Base-by-base conservation (phyloP, 257 asterid species). In the Asclepias syriaca region DNA sequence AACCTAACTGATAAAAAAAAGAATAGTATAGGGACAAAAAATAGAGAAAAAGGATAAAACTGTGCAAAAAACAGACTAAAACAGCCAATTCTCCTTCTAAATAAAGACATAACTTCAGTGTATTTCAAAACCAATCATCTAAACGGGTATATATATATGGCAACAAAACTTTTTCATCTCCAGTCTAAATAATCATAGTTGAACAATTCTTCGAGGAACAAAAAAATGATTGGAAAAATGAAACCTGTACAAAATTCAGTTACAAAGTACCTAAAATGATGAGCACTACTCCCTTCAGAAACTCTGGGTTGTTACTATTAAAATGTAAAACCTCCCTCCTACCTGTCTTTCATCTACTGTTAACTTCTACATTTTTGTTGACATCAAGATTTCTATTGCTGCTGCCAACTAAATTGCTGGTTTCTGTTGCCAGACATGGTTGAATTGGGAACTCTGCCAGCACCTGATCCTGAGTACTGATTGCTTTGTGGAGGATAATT, bases 321-420 rank as follows among this genome's bases (percentile, higher is more conserved):
- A 22, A 49, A 49, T 15, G 22, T 55, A 55, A 24, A 75, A 13
- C 63, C 68, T 70, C 61, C 68, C 58, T 75, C 69, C 66, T 64
- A 40, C 55, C 32, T 51, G 49, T 64, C 15, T 48, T 55, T 54
- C 59, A 53, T 63, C 60, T 76, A 63, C 15, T 29, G 19, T 54
- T 53, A 58, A 29, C 59, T 32, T 53, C 66, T 55, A 73, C 48
- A 55, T 34, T 24, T 24, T 68, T 58, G 69, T 54, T 57, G 72
- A 50, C 39, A 2, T 64, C 75, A 58, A 65, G 54, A 49, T 56
- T 49, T 21, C 86, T 84, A 87, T 34, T 34, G 39, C 75, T 86
- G 96, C 87, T 86, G 98, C 98, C 99, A 95, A 71, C 88, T 85
- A 70, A 84, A 92, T 79, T 86, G 97, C 83, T 91, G 97, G 85